Evolutionary conservation across 305 asterid species (phyloP).

Genomic region (Ilex paraguariensis): DNA sequence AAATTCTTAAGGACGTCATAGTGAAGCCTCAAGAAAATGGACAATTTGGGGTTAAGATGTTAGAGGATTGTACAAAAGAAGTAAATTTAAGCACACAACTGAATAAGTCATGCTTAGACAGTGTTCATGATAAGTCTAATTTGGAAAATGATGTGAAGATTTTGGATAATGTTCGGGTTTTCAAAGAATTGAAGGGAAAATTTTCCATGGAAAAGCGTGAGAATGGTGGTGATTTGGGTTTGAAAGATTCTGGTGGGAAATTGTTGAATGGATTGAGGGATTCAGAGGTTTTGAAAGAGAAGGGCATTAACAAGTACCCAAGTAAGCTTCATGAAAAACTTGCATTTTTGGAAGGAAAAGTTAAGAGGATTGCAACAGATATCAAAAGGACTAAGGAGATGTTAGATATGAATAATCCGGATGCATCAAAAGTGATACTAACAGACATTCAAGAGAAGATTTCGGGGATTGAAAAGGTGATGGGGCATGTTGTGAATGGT

Average conservation of each 20-base stretch:
- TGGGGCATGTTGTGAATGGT: constrained; percentile 43
- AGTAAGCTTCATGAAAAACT: constrained; percentile 86
- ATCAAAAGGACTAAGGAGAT: constrained; percentile 85
- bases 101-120: constrained; percentile 15
- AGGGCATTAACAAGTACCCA: constrained; percentile 40
- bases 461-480: constrained; percentile 84
- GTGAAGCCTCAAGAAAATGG: constrained; percentile 12
- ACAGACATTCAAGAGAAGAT: constrained; percentile 84
- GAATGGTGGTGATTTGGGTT: constrained; percentile 18
- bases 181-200: constrained; percentile 27
- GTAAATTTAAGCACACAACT: constrained; percentile 20
- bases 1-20: too few species aligned
- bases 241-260: constrained; percentile 29
- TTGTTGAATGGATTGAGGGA: constrained; percentile 21
- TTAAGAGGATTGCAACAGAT: constrained; percentile 80
- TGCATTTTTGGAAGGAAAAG: constrained; percentile 90
- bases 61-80: constrained; percentile 19
- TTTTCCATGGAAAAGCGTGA: constrained; percentile 20
- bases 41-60: constrained; percentile 19
- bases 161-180: constrained; percentile 1
- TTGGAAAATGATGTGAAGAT: constrained; percentile 15
- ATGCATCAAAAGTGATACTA: constrained; percentile 70
- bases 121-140: constrained; percentile 8
- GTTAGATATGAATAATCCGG: constrained; percentile 67
- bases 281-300: constrained; percentile 24